Evolutionary conservation across 2,329 filamentous ascomycete genomes (phyloP), one percentile per base, ranked within the genome.

Genomic region (Penicillium sp.): DNA sequence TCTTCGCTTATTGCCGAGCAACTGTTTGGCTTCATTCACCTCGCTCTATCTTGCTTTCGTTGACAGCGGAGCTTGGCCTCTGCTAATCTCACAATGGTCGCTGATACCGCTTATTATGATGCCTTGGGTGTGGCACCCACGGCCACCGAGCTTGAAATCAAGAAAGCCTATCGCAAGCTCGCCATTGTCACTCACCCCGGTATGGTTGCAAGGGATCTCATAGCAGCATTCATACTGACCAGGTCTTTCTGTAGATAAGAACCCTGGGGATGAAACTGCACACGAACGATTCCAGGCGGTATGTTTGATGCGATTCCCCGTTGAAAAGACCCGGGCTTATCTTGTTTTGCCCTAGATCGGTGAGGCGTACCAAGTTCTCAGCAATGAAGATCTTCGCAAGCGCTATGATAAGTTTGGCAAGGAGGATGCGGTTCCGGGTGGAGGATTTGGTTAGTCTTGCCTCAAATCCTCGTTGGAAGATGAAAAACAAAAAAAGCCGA

Each of bases 371-470:
- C 80, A 84, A 56, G 68, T 98, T 34, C 80, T 98, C 47, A 92
- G 85, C 59, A 84, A 95, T 61, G 74, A 81, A 51, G 84, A 94
- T 42, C 76, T 96, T 47, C 83, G 92, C 56, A 85, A 84, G 57
- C 82, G 86, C 59, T 98, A 98, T 72, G 92, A 98, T 69, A 94
- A 95, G 67, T 90, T 82, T 73, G 92, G 92, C 63, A 96, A 96
- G 69, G 92, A 98, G 57, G 80, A 86, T 52, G 89, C 92, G 4
- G 85, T 90, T 60, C 92, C 92, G 0, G 80, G 82, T 55, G 85
- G 87, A 56, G 92, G 92, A 46, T 98, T 98, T 64, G 85, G 85
- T 76, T 62, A 38, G 70, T 48, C 15, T 14, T n/a, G n/a, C n/a
- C n/a, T n/a, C n/a, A n/a, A n/a, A n/a, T n/a, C n/a, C n/a, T n/a